phyloP scores from a whole-genome alignment of 495 filamentous ascomycete species.

The Penicillium verhagenii region DNA sequence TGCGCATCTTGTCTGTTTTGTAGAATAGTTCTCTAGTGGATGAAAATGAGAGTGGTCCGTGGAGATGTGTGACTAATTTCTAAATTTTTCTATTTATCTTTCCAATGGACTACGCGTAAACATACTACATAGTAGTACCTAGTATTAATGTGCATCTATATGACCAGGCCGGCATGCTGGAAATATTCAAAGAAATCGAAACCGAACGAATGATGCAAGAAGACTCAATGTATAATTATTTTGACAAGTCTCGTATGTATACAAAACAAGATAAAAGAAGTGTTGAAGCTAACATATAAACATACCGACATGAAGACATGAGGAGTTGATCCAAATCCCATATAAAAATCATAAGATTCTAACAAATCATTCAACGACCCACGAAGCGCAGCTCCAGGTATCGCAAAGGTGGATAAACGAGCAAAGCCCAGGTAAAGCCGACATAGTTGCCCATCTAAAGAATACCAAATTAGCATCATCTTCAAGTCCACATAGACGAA shows the following conservation, averaged over 20 bases:
- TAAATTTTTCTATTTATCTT: neutral
- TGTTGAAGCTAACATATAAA: neutral
- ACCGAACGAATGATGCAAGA: too few relatives aligned
- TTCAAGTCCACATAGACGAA: too few relatives aligned
- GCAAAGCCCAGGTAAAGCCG: slow-evolving; percentile 46
- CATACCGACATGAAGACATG: neutral
- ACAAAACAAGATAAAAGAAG: neutral
- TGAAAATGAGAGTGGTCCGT: slow-evolving; percentile 31
- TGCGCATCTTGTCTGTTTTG: slow-evolving; percentile 35
- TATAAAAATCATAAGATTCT: too few relatives aligned
- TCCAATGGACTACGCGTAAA: neutral
- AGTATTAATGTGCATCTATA: too few relatives aligned
- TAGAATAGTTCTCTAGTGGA: slow-evolving; percentile 45
- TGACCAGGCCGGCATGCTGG: too few relatives aligned
- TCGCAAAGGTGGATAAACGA: slow-evolving; percentile 52
- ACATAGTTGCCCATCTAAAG: slow-evolving; percentile 51
- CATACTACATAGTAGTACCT: neutral
- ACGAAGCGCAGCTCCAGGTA: slow-evolving; percentile 43
- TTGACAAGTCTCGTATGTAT: neutral
- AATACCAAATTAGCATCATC: slow-evolving; percentile 12
- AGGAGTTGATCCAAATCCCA: neutral
- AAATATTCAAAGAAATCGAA: too few relatives aligned
- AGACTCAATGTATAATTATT: neutral
- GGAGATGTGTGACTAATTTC: slow-evolving; percentile 15
- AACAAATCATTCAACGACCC: too few relatives aligned